Conservation (phyloP, 2,329 filamentous ascomycete genomes). For the Stachybotrys chlorohalonatus region DNA sequence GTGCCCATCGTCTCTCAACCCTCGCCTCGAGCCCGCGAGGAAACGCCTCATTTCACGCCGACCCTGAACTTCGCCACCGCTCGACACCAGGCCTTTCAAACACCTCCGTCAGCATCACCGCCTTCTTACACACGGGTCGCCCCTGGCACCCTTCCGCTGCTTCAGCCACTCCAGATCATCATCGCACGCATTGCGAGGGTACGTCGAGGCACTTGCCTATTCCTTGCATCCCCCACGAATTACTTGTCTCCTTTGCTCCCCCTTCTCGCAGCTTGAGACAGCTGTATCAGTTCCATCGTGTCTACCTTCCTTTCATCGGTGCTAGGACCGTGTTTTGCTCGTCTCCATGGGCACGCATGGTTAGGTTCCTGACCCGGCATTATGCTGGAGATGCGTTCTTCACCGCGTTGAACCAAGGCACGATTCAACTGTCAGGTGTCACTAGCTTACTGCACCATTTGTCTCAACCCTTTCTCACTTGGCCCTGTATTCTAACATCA, state of each 20-base stretch:
- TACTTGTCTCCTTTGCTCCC: background rate
- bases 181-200: background rate
- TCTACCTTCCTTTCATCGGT: too few species aligned
- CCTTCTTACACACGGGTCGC: background rate
- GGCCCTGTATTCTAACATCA: too few species aligned
- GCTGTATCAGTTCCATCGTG: too few species aligned
- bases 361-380: background rate
- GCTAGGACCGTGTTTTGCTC: background rate
- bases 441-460: too few species aligned
- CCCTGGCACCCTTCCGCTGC: background rate
- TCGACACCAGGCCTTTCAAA: background rate
- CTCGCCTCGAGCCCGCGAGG: slow-evolving; percentile 1
- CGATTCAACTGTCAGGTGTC: too few species aligned
- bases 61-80: slow-evolving; percentile 10
- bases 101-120: slow-evolving; percentile 7
- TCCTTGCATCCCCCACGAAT: background rate
- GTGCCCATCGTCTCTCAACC: background rate
- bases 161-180: background rate
- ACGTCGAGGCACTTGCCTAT: background rate
- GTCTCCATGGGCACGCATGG: background rate
- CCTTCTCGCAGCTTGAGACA: background rate
- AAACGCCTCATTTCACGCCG: slow-evolving; percentile 5
- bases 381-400: too few species aligned
- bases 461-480: too few species aligned
- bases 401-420: too few species aligned